Evolutionary conservation across 1,139 yeast species (phyloP).

Genomic region (Lodderomyces metapsilosis): DNA sequence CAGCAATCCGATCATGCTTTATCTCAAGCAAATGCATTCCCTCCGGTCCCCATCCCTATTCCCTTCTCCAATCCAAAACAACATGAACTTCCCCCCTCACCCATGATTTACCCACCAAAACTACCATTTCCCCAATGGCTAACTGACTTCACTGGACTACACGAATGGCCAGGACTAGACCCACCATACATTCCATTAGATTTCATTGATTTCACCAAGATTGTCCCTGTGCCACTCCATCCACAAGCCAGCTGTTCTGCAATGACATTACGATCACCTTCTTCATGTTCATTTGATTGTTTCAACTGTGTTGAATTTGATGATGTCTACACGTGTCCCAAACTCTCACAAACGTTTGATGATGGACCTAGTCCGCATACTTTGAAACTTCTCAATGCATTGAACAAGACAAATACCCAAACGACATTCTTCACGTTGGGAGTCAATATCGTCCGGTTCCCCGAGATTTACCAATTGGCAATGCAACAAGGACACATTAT

Average conservation of each 20-base stretch:
- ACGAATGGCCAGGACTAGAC: conserved; percentile 77
- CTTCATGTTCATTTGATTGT: conserved; percentile 85
- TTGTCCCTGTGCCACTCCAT: conserved; percentile 47
- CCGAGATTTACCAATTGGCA: conserved; percentile 65
- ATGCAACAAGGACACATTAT: conserved; percentile 68
- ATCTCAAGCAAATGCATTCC: neutral
- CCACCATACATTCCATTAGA: conserved; percentile 87
- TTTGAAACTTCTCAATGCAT: conserved; percentile 49
- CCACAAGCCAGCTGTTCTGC: conserved; percentile 58
- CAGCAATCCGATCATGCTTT: neutral
- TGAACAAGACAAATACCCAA: conserved; percentile 34
- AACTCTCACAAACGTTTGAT: conserved; percentile 83
- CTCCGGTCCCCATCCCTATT: no score
- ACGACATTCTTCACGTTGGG: conserved; percentile 88
- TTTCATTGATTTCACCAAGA: conserved; percentile 54
- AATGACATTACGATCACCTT: conserved; percentile 17
- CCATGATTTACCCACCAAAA: conserved; percentile 13
- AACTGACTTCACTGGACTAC: conserved; percentile 65
- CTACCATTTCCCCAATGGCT: conserved; percentile 80
- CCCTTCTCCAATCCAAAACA: neutral
- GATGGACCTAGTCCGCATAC: conserved; percentile 90
- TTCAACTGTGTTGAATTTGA: conserved; percentile 73
- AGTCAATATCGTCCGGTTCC: conserved; percentile 70
- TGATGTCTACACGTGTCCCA: conserved; percentile 74
- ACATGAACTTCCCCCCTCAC: conserved; percentile 10